Evolutionary conservation across 306 rosid genomes (phyloP).

Genomic region (Fagus sylvatica): DNA sequence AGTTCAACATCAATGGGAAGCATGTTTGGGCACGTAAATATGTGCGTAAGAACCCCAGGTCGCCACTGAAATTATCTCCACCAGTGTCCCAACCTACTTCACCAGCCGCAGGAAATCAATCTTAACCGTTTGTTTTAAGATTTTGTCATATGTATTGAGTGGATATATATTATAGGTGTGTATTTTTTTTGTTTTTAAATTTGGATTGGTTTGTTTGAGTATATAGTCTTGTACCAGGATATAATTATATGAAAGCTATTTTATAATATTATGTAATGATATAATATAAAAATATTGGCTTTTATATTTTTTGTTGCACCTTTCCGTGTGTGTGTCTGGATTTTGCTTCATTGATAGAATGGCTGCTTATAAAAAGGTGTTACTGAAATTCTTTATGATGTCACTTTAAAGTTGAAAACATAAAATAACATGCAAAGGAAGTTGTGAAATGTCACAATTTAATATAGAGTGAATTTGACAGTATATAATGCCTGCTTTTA

Average conservation of each 20-base stretch:
- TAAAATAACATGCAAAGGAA: too few species aligned
- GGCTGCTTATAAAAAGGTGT: background rate
- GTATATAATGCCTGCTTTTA: too few species aligned
- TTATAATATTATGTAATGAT: too few species aligned
- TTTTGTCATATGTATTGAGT: background rate
- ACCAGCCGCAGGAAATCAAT: background rate
- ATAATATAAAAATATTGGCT: too few species aligned
- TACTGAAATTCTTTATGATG: background rate
- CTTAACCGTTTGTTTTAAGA: background rate
- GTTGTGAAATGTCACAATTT: too few species aligned
- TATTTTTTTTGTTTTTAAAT: too few species aligned
- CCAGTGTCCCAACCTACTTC: slow-evolving; percentile 9
- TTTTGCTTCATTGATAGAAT: background rate
- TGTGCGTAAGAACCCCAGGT: slow-evolving; percentile 24
- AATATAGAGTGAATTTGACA: too few species aligned
- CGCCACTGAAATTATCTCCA: slow-evolving; percentile 6
- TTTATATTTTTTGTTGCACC: too few species aligned
- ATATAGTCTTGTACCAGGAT: too few species aligned
- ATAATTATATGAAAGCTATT: too few species aligned
- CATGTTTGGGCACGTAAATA: slow-evolving; percentile 72
- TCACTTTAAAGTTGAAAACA: background rate
- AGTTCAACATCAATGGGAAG: slow-evolving; percentile 61
- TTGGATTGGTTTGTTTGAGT: too few species aligned
- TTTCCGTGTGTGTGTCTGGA: too few species aligned
- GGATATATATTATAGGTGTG: background rate